These are phyloP conservation scores for Rhododendron henanense DNA, from an alignment of 148 eudicot genomes.

Conservation along the genomic window DNA sequence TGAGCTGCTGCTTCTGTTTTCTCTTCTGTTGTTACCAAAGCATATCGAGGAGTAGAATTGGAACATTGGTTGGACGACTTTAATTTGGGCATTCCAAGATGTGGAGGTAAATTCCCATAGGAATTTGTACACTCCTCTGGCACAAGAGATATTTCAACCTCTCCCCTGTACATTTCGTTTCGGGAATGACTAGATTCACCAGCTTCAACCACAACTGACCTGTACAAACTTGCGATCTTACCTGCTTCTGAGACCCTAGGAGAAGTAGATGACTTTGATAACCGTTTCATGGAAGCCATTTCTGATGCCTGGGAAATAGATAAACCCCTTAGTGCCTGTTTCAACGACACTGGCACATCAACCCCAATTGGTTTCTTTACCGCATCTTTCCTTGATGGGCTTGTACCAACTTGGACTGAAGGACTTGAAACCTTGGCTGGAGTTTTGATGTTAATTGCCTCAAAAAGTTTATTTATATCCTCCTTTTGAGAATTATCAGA, in stretches of 20 bases:
- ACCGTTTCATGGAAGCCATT: constrained; percentile 71
- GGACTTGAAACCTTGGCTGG: constrained; percentile 39
- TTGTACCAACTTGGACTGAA: constrained; percentile 25
- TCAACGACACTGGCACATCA: constrained; percentile 54
- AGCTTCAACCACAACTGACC: constrained; percentile 59
- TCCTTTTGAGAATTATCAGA: constrained; percentile 54
- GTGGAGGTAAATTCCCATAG: constrained; percentile 24
- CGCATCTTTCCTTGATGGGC: constrained; percentile 41
- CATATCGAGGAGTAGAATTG: constrained; percentile 24
- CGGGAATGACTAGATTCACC: constrained; percentile 32
- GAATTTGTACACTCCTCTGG: constrained; percentile 37
- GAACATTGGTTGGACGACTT: constrained; percentile 28
- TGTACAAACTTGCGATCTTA: constrained; percentile 50
- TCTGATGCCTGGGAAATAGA: constrained; percentile 95
- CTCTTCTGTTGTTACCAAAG: constrained; percentile 17
- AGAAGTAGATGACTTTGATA: constrained; percentile 51
- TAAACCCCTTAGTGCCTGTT: constrained; percentile 87
- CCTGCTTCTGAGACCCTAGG: constrained; percentile 59
- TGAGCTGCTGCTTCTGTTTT: constrained; percentile 2
- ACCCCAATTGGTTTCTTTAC: constrained; percentile 56
- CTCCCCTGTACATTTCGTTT: constrained; percentile 25
- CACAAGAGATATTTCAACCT: constrained; percentile 28
- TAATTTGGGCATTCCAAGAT: constrained; percentile 12
- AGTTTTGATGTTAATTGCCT: constrained; percentile 53
- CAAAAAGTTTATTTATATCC: constrained; percentile 86